These are phyloP conservation scores for Hanseniaspora nectarophila DNA, from an alignment of 805 yeast species.

Conservation along the genomic window DNA sequence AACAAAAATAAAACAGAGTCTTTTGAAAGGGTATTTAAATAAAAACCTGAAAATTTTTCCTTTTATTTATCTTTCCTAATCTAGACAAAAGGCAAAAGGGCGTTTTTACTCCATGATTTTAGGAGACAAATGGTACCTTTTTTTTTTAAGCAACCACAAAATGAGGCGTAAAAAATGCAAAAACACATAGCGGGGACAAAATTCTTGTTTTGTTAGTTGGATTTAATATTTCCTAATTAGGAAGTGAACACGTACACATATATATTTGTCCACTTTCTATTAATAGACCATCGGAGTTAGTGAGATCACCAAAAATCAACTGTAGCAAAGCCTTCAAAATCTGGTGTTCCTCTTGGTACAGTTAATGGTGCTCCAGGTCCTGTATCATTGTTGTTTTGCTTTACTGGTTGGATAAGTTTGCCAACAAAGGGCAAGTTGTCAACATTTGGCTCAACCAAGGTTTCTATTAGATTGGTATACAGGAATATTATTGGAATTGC, in stretches of 20 bases:
- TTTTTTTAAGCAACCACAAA: neutral
- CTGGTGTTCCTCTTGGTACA: neutral
- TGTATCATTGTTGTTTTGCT: conserved; percentile 55
- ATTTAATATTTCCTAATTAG: neutral
- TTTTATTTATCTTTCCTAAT: neutral
- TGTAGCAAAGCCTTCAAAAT: conserved; percentile 1
- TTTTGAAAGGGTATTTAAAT: no score
- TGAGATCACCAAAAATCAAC: neutral
- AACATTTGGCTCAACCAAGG: neutral
- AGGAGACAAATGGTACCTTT: no score
- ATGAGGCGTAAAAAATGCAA: neutral
- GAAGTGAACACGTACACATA: no score
- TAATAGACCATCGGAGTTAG: neutral
- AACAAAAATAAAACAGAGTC: no score
- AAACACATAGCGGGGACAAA: neutral
- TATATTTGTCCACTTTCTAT: neutral
- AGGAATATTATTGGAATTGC: conserved; percentile 38
- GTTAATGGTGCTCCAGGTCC: conserved; percentile 30
- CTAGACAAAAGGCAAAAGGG: neutral
- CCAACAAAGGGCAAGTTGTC: neutral
- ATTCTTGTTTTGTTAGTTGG: neutral
- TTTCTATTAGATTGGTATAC: neutral
- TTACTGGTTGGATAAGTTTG: conserved; percentile 48
- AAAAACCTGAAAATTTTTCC: neutral
- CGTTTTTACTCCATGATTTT: no score